A percentile compares a stretch with the other conserved stretches of the same genome.
Conservation (phyloP, 345 rosid species). For the Corchorus olitorius region DNA sequence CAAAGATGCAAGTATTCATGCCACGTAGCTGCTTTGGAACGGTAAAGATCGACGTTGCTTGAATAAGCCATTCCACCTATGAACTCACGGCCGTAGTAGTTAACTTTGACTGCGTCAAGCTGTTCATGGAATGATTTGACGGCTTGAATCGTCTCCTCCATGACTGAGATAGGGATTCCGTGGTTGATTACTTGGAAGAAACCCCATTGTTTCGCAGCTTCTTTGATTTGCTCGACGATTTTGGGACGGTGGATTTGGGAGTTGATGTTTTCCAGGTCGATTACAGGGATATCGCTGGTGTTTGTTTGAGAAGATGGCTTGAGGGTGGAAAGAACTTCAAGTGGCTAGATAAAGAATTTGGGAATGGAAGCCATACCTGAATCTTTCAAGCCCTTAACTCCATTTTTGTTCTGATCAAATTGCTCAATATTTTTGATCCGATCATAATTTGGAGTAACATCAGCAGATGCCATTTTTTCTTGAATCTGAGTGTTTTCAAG, state of each 20-base stretch:
- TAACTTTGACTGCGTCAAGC: slow-evolving; percentile 20
- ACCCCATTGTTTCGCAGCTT: slow-evolving; percentile 32
- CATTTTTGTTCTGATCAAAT: slow-evolving; percentile 28
- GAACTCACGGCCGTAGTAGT: slow-evolving; percentile 21
- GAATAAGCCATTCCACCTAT: slow-evolving; percentile 20
- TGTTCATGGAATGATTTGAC: slow-evolving; percentile 30
- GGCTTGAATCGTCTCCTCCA: slow-evolving; percentile 12
- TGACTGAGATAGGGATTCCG: slow-evolving; percentile 16
- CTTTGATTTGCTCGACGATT: slow-evolving; percentile 22
- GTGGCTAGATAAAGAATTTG: slow-evolving; percentile 26
- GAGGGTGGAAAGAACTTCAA: slow-evolving; percentile 20
- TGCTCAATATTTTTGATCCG: no score
- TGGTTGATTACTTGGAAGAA: slow-evolving; percentile 42
- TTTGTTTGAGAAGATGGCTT: neutral
- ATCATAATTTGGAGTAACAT: neutral
- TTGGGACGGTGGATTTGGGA: slow-evolving; percentile 1
- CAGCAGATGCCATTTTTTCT: neutral
- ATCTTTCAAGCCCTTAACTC: slow-evolving; percentile 33
- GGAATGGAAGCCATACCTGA: slow-evolving; percentile 35
- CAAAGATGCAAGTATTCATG: slow-evolving; percentile 14
- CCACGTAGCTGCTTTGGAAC: slow-evolving; percentile 14
- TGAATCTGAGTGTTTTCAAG: no score
- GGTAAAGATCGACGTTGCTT: slow-evolving; percentile 30
- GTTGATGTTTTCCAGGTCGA: slow-evolving; percentile 25
- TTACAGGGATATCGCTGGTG: slow-evolving; percentile 7